Base-by-base conservation (phyloP, 2,329 filamentous ascomycete species). In the Penicillium sp. region DNA sequence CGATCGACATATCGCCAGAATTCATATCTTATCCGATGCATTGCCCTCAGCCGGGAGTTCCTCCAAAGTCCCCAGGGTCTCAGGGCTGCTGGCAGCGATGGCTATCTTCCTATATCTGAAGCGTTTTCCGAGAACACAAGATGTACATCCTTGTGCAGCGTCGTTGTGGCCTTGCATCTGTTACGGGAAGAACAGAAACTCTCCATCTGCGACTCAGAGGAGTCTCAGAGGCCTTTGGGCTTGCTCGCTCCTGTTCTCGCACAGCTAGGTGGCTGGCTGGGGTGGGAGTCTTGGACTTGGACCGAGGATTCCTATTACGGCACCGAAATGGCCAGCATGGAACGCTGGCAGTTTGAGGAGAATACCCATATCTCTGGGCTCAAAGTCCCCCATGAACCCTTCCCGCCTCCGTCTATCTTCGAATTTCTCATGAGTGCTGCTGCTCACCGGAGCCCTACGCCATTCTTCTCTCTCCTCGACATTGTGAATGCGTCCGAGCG, bases 141-240 rank as follows among this genome's bases (percentile, higher is more conserved):
- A 36, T 77, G 80, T 48, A 84, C 83, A 46, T 77, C 87, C 29
- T 74, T 86, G 64, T 80, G 88, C 62, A 77, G 87, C 43, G 79
- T 92, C 31, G 75, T 95, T 56, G 75, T 84, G 33, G 86, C 82
- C 0, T 75, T 99, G 11, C 93, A 99, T 71, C 76, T 97, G 3
- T 75, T 95, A n/a, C 79, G 87, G 0, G 92, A 99, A 67, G 93
- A 99, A 66, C 79, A 87, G 54, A 97, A 95, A 64, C 79, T 99
- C 1, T 82, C 88, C 53, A 80, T 84, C 3, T 72, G 75, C 46
- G 75, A 76, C 37, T 70, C 72, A n/a, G 76, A 80, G 54, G 66
- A 71, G n/a, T 70, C 75, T 10, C 69, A 64, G 40, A 68, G 67
- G 16, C 71, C 76, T 35, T 59, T 71, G 18, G 70, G 75, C 12